Percentiles rank a stretch among this genome's conserved stretches.
Evolutionary conservation across 2,329 filamentous ascomycete genomes (phyloP).

Genomic region (Dryadomyces quercivorus): DNA sequence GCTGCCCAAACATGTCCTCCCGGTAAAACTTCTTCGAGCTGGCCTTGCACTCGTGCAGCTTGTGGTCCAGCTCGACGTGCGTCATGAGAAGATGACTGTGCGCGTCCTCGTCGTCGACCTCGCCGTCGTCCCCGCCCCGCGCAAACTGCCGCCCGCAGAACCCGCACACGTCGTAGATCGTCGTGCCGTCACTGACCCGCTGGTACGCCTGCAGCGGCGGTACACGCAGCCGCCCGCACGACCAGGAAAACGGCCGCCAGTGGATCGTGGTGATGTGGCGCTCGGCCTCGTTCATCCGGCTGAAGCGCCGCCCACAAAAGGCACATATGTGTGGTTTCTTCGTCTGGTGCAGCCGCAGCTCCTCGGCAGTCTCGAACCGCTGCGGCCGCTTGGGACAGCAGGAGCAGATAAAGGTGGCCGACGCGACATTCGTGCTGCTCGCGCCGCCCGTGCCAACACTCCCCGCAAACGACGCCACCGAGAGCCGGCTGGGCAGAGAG

Average conservation of each 20-base stretch:
- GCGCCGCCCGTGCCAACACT: not conserved
- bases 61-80: slow-evolving; percentile 11
- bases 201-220: slow-evolving; percentile 9
- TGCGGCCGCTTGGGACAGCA: slow-evolving; percentile 13
- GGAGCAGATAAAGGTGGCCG: slow-evolving; percentile 3
- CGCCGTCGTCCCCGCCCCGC: not conserved
- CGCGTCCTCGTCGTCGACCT: not conserved
- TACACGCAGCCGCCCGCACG: slow-evolving; percentile 8
- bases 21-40: slow-evolving; percentile 12
- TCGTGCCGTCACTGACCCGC: slow-evolving; percentile 6
- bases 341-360: slow-evolving; percentile 10
- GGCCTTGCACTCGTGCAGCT: slow-evolving; percentile 12
- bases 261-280: slow-evolving; percentile 13
- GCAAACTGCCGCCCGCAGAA: slow-evolving; percentile 11
- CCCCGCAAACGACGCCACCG: slow-evolving; percentile 6
- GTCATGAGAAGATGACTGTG: not conserved
- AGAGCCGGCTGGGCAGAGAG: slow-evolving; percentile 11
- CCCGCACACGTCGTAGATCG: slow-evolving; percentile 9
- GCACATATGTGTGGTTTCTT: slow-evolving; percentile 14
- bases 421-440: not conserved
- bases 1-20: slow-evolving; percentile 14
- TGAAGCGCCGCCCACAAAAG: slow-evolving; percentile 12
- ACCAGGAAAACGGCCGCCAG: slow-evolving; percentile 12
- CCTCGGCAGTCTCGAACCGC: slow-evolving; percentile 9
- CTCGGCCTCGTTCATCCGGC: slow-evolving; percentile 14